Percentiles rank a stretch among this genome's conserved stretches.
Evolutionary conservation across 2,329 filamentous ascomycete species (phyloP).

Genomic region (Ramularia endophylla): DNA sequence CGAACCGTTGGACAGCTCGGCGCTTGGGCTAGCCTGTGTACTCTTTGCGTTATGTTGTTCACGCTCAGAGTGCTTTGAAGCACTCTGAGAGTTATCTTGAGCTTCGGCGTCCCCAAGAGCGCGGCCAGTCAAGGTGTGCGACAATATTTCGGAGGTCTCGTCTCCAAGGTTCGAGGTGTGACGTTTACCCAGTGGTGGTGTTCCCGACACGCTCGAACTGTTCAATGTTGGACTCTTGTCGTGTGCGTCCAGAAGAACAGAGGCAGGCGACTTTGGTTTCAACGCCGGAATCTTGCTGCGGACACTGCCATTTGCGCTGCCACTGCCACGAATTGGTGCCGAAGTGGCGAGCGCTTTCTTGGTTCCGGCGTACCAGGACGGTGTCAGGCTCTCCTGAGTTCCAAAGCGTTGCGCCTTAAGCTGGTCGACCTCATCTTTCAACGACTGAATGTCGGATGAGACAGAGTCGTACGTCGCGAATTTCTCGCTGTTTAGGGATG

Average conservation of each 20-base stretch:
- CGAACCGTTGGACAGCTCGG: conserved; percentile 2
- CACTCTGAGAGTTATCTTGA: conserved; percentile 12
- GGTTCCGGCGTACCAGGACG: background rate
- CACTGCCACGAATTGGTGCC: no score
- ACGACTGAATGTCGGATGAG: conserved; percentile 18
- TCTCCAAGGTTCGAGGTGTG: no score
- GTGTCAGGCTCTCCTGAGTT: conserved; percentile 3
- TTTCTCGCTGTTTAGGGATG: no score
- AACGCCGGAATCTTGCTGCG: conserved; percentile 1
- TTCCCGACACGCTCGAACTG: no score
- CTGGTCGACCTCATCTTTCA: conserved; percentile 17
- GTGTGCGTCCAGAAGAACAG: conserved; percentile 16
- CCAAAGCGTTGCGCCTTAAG: conserved; percentile 5
- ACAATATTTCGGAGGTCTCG: no score
- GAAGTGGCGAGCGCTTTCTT: no score
- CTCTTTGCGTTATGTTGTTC: conserved; percentile 4
- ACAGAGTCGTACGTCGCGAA: conserved; percentile 15
- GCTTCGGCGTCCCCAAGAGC: no score
- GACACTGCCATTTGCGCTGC: no score
- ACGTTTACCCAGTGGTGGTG: no score
- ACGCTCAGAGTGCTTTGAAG: conserved; percentile 17
- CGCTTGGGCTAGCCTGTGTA: background rate
- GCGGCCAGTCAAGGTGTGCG: no score
- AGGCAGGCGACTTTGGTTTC: conserved; percentile 8
- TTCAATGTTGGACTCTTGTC: no score